Evolutionary conservation across 2,329 filamentous ascomycete genomes (phyloP).

Genomic region (Aspergillus terreus): DNA sequence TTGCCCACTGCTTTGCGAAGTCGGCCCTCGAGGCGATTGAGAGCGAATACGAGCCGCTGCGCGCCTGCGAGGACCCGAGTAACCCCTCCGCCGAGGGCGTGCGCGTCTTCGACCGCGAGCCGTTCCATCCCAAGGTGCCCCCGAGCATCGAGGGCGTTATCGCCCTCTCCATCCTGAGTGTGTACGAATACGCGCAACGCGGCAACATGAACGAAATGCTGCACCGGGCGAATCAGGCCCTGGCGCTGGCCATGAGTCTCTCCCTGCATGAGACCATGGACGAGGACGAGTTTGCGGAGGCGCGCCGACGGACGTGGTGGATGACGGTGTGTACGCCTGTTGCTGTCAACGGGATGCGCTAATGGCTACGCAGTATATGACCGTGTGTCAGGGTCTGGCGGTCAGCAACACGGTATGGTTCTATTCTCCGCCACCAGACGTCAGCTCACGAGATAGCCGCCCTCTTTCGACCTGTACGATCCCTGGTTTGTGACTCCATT

Average conservation of each 20-base stretch:
- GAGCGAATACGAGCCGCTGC: slow-evolving; percentile 21
- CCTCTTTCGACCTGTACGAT: slow-evolving; percentile 18
- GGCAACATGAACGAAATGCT: slow-evolving; percentile 28
- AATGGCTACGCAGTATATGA: slow-evolving; percentile 39
- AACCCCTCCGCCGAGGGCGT: slow-evolving; percentile 8
- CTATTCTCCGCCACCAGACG: not conserved
- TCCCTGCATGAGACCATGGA: slow-evolving; percentile 20
- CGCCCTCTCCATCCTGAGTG: slow-evolving; percentile 23
- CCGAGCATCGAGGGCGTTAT: slow-evolving; percentile 24
- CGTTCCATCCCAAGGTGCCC: slow-evolving; percentile 18
- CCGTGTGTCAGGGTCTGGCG: slow-evolving; percentile 50
- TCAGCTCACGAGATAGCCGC: slow-evolving; percentile 3
- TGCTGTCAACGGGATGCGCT: not conserved
- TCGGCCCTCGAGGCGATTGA: slow-evolving; percentile 23
- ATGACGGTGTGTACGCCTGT: slow-evolving; percentile 19
- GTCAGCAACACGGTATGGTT: slow-evolving; percentile 46
- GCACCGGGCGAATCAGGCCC: slow-evolving; percentile 24
- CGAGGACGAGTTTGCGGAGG: slow-evolving; percentile 20
- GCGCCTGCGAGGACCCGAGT: slow-evolving; percentile 4
- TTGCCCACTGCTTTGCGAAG: slow-evolving; percentile 22
- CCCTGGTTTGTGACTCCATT: slow-evolving; percentile 21
- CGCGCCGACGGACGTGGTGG: slow-evolving; percentile 26
- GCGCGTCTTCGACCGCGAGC: slow-evolving; percentile 7
- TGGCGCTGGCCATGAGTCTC: slow-evolving; percentile 23
- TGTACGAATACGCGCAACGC: slow-evolving; percentile 30